Conservation (phyloP, 1,284 basidiomycete species). For the Leucoagaricus sp. region DNA sequence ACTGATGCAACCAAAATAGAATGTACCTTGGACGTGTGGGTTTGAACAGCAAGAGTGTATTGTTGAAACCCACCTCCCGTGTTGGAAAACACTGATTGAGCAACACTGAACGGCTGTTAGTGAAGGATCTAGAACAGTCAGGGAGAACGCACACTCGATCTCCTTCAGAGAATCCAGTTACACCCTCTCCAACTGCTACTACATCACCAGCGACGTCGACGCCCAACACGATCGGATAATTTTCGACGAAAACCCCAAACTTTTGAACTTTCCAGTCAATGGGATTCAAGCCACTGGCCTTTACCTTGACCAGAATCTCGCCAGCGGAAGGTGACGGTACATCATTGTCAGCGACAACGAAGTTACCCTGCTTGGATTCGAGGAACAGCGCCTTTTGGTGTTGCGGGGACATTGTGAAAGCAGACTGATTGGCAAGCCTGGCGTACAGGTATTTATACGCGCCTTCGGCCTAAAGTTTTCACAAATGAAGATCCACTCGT, state of each 20-base stretch:
- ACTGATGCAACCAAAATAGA: slow-evolving; percentile 25
- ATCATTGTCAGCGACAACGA: not conserved
- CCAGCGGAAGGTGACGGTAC: not conserved
- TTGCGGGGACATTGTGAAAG: not conserved
- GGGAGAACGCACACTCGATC: slow-evolving; percentile 1
- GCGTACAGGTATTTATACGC: too few relatives aligned
- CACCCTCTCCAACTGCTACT: slow-evolving; percentile 16
- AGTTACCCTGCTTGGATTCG: not conserved
- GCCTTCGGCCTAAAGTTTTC: too few relatives aligned
- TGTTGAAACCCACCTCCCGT: too few relatives aligned
- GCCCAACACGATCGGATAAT: slow-evolving; percentile 45
- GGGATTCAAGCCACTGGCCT: slow-evolving; percentile 39
- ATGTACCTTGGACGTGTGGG: too few relatives aligned
- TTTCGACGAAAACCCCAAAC: slow-evolving; percentile 23
- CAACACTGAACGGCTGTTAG: not conserved
- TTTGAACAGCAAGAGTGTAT: too few relatives aligned
- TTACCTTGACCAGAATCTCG: slow-evolving; percentile 31
- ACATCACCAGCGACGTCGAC: slow-evolving; percentile 23
- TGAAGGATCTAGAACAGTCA: not conserved
- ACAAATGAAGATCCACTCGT: too few relatives aligned
- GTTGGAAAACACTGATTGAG: too few relatives aligned
- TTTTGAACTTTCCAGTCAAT: slow-evolving; percentile 39
- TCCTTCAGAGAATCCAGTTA: slow-evolving; percentile 19
- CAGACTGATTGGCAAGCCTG: not conserved
- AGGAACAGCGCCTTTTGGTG: slow-evolving; percentile 6